phyloP scores from a whole-genome alignment of 108 stramenopile genomes.

The Cyclotella cryptica region DNA sequence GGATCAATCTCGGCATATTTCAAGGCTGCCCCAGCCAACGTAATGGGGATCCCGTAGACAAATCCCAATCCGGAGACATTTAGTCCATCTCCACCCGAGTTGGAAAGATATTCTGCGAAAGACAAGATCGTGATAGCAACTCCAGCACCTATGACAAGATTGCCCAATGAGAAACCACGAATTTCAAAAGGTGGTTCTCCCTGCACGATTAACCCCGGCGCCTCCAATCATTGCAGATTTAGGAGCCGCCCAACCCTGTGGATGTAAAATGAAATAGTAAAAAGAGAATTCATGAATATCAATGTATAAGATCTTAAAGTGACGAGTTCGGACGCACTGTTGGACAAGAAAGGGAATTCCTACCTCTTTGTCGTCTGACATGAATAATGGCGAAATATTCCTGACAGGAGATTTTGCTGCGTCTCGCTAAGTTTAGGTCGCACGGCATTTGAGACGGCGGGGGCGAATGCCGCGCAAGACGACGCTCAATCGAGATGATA shows the following conservation, averaged over 20 bases:
- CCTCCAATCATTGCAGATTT: conserved; percentile 91
- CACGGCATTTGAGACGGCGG: neutral
- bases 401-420: neutral
- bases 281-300: neutral
- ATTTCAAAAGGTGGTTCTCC: conserved; percentile 99
- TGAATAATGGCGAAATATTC: conserved; percentile 18
- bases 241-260: conserved; percentile 66
- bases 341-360: neutral
- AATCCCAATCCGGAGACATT: conserved; percentile 93
- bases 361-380: conserved; percentile 27
- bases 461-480: conserved; percentile 15
- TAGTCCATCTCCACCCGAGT: conserved; percentile 79
- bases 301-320: neutral
- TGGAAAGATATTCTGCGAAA: conserved; percentile 92
- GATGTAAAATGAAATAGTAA: neutral
- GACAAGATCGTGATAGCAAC: conserved; percentile 80
- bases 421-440: neutral
- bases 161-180: conserved; percentile 96
- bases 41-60: conserved; percentile 97
- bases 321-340: no score
- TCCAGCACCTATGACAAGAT: conserved; percentile 85
- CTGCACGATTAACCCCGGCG: conserved; percentile 93
- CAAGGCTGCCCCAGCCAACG: conserved; percentile 92
- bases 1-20: conserved; percentile 98
- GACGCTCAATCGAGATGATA: neutral